Evolutionary conservation across 2,329 filamentous ascomycete species (phyloP).

Genomic region (Cercospora zeina): DNA sequence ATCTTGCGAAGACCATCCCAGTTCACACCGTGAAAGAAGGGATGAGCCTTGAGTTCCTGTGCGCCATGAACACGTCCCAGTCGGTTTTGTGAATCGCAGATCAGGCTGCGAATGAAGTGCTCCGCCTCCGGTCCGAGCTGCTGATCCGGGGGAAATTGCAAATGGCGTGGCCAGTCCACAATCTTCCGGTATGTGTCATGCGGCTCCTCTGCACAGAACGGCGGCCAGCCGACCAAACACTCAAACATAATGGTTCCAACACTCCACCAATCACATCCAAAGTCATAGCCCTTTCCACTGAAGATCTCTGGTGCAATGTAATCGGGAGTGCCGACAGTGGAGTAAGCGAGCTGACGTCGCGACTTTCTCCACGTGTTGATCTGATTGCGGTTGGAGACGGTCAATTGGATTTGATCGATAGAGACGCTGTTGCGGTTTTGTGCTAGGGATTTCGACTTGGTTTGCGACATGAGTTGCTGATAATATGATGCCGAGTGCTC

Average conservation of each 20-base stretch:
- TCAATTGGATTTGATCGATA: conserved; percentile 96
- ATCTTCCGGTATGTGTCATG: conserved; percentile 99
- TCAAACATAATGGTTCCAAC: conserved; percentile 99
- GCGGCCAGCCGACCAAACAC: conserved; percentile 96
- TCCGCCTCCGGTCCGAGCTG: conserved; percentile 85
- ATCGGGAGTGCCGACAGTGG: conserved; percentile 94
- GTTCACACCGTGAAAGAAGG: conserved; percentile 95
- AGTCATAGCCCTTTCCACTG: conserved; percentile 91
- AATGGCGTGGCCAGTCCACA: conserved; percentile 92
- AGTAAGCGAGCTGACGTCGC: conserved; percentile 92
- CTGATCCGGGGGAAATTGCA: conserved; percentile 96
- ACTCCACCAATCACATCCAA: conserved; percentile 99
- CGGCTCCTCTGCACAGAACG: conserved; percentile 96
- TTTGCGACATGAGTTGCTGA: conserved; percentile 80
- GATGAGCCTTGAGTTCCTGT: conserved; percentile 87
- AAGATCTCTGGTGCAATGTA: conserved; percentile 99
- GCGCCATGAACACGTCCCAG: conserved; percentile 80
- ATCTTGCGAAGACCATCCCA: conserved; percentile 92
- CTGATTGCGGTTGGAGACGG: conserved; percentile 93
- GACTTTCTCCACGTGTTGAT: conserved; percentile 99
- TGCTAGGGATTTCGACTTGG: conserved; percentile 45
- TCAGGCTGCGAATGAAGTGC: conserved; percentile 86
- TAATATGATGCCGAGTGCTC: conserved; percentile 98
- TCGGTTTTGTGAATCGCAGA: conserved; percentile 91
- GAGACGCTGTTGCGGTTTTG: conserved; percentile 88